Base-by-base conservation (phyloP, 352 stramenopile genomes). In the Globisporangium recalcitrans region DNA sequence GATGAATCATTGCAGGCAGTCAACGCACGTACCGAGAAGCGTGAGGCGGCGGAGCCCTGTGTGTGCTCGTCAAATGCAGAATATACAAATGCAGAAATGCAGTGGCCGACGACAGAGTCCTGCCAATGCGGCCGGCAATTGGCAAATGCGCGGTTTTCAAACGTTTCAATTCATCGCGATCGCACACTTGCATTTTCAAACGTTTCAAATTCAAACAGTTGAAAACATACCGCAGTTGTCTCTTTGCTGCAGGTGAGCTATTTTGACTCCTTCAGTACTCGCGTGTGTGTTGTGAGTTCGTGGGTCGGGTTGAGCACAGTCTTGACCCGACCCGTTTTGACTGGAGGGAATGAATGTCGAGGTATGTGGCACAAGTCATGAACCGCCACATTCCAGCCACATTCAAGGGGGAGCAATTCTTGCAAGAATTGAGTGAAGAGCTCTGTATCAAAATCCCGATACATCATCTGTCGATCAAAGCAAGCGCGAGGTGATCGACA, bases 141-240 rank as follows among this genome's bases (percentile, higher is more conserved):
- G 49, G 27, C 49, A 40, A 56, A 26, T 40, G 49, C 49, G 14
- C 26, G 21, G 42, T 52, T 61, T 61, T 61, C 55, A 61, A 61
- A 61, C 55, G 26, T 27, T 46, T 46, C 38, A 46, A 46, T 46
- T 21, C n/a, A n/a, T n/a, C n/a, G n/a, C n/a, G n/a, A n/a, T n/a
- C n/a, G n/a, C n/a, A n/a, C n/a, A n/a, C n/a, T n/a, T n/a, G n/a
- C n/a, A n/a, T n/a, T 19, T 46, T 46, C 22, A 52, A 36, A 27
- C 52, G 31, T 60, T 60, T 58, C 8, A 57, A 58, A 56, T 54
- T 56, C 19, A 34, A 59, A 48, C 52, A 46, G 14, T 14, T 8
- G 16, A 42, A 42, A 11, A 9, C 34, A 13, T 40, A 40, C 5
- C 34, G 11, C 34, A 40, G 11, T 19, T n/a, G n/a, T n/a, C n/a